These are phyloP conservation scores for Ceratocystis ficicola DNA, from an alignment of 2,329 filamentous ascomycete genomes.

Conservation along the genomic window DNA sequence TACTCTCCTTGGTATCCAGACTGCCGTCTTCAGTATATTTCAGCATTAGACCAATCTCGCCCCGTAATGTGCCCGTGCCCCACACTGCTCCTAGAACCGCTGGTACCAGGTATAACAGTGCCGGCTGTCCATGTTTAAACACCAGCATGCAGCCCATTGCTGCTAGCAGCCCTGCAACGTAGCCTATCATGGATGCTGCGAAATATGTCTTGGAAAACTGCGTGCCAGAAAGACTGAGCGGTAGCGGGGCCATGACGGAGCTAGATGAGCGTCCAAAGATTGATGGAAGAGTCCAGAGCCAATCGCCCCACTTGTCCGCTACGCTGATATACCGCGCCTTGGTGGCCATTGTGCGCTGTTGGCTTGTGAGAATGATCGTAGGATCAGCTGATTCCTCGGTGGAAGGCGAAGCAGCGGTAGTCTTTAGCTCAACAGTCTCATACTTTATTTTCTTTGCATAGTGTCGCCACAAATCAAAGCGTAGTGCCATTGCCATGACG, in stretches of 20 bases:
- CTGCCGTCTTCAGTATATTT: slow-evolving; percentile 62
- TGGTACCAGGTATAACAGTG: slow-evolving; percentile 83
- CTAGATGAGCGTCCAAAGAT: slow-evolving; percentile 22
- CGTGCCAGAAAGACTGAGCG: slow-evolving; percentile 7
- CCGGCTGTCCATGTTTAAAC: slow-evolving; percentile 74
- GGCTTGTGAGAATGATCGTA: slow-evolving; percentile 25
- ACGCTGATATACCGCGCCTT: slow-evolving; percentile 46
- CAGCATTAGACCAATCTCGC: slow-evolving; percentile 68
- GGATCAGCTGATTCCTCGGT: no score
- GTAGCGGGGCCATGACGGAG: background rate
- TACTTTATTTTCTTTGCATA: slow-evolving; percentile 57
- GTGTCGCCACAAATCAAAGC: slow-evolving; percentile 81
- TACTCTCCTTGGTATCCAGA: slow-evolving; percentile 42
- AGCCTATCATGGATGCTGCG: slow-evolving; percentile 61
- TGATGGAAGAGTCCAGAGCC: slow-evolving; percentile 54
- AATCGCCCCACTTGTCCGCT: slow-evolving; percentile 68
- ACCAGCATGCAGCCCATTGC: slow-evolving; percentile 68
- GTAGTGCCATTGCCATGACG: slow-evolving; percentile 72
- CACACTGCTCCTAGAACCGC: slow-evolving; percentile 65
- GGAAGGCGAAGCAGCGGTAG: background rate
- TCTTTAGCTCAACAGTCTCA: slow-evolving; percentile 23
- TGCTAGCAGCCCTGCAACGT: slow-evolving; percentile 61
- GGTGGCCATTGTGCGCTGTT: slow-evolving; percentile 32
- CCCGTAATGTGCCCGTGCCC: slow-evolving; percentile 56
- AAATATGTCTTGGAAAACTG: slow-evolving; percentile 79